Conservation (phyloP, 2,329 filamentous ascomycete species). For the Pestalotiopsis sp. region DNA sequence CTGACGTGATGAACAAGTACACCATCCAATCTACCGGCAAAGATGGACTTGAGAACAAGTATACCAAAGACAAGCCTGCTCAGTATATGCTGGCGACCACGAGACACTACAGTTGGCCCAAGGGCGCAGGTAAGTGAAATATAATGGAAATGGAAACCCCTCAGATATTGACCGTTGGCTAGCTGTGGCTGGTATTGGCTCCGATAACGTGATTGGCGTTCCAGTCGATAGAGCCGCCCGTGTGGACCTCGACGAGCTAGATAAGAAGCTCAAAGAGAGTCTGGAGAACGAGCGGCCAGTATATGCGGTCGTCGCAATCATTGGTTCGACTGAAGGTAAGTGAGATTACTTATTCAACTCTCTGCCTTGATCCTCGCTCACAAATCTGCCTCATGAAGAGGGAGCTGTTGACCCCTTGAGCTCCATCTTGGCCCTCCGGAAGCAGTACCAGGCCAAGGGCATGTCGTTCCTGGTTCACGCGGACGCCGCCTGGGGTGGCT, state of each 20-base stretch:
- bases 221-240: conserved; percentile 42
- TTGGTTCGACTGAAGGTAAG: conserved; percentile 47
- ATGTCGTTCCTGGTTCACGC: conserved; percentile 49
- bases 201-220: conserved; percentile 42
- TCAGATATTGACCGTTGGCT: conserved; percentile 26
- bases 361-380: neutral
- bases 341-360: neutral
- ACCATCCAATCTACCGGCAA: conserved; percentile 45
- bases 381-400: conserved; percentile 28
- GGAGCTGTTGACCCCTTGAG: conserved; percentile 46
- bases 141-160: neutral
- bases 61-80: conserved; percentile 31
- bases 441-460: conserved; percentile 42
- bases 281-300: conserved; percentile 34
- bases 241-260: conserved; percentile 37
- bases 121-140: conserved; percentile 42
- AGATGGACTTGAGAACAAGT: conserved; percentile 38
- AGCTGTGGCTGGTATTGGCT: conserved; percentile 45
- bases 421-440: conserved; percentile 40
- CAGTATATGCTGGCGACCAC: conserved; percentile 44
- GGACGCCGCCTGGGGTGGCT: conserved; percentile 54
- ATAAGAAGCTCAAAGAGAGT: conserved; percentile 19
- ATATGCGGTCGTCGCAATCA: conserved; percentile 46
- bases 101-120: conserved; percentile 52
- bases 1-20: conserved; percentile 32